Percentiles rank a stretch among this genome's conserved stretches.
These are phyloP conservation scores for Rutstroemia sp. DNA, from an alignment of 2,329 filamentous ascomycete genomes.

Conservation along the genomic window DNA sequence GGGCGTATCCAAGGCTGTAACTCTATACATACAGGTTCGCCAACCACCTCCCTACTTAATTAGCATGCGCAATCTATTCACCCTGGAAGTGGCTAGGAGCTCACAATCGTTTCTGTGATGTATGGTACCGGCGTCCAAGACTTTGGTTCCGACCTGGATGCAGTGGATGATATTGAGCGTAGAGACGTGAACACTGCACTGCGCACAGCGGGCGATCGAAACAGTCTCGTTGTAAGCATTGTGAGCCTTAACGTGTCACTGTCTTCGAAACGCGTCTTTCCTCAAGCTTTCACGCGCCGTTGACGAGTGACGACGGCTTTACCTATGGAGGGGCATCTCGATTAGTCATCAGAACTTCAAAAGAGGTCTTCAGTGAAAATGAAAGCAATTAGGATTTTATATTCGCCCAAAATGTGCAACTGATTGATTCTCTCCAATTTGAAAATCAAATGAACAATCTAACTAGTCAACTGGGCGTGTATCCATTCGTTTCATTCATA, in stretches of 20 bases:
- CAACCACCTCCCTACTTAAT: slow-evolving; percentile 59
- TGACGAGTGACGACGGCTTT: too few relatives aligned
- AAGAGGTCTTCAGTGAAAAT: too few relatives aligned
- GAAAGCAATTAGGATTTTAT: too few relatives aligned
- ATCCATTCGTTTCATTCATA: too few relatives aligned
- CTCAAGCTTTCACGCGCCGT: not conserved
- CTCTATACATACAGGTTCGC: slow-evolving; percentile 59
- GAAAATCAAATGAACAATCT: too few relatives aligned
- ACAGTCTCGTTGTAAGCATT: slow-evolving; percentile 25
- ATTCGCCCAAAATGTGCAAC: too few relatives aligned
- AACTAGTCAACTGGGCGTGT: too few relatives aligned
- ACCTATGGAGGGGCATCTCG: too few relatives aligned
- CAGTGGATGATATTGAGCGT: slow-evolving; percentile 22
- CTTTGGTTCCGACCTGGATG: slow-evolving; percentile 23
- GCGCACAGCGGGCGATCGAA: slow-evolving; percentile 20
- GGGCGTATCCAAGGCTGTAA: slow-evolving; percentile 21
- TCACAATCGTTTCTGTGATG: slow-evolving; percentile 47
- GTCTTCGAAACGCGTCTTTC: not conserved
- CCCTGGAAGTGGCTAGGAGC: slow-evolving; percentile 32
- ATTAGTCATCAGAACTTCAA: too few relatives aligned
- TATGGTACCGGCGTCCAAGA: slow-evolving; percentile 41
- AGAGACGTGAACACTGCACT: slow-evolving; percentile 15
- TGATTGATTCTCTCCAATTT: too few relatives aligned
- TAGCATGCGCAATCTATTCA: slow-evolving; percentile 13
- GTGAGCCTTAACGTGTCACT: not conserved